Evolutionary conservation across 768 basidiomycete genomes (phyloP), one percentile per base, ranked within the genome.

Genomic region (Leucocoprinus birnbaumii): DNA sequence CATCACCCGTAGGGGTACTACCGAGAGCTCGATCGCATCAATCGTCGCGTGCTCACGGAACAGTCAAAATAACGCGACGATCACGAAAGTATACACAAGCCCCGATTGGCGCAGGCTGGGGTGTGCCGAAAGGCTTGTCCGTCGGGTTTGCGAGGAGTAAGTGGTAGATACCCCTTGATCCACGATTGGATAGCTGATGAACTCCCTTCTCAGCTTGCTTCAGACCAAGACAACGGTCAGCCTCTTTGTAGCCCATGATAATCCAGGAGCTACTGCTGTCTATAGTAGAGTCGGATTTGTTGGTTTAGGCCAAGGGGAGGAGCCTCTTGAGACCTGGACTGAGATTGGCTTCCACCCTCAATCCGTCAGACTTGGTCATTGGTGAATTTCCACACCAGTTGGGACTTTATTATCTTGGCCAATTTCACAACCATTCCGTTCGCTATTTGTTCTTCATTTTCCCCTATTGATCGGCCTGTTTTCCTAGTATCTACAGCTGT

Each of bases 31-130:
- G 24, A 75, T 84, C 19, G 84, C 87, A 0, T 88, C 77, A 18
- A 80, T 91, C 38, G 85, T 84, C 4, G 87, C 87, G 14, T 80
- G 79, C 25, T 87, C 88, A 7, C 73, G 90, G 10, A 80, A 82
- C 56, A 83, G 75, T 22, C 71, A 75, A 1, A 73, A 62, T 3
- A 76, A 86, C 22, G 80, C 83, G 2, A 80, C 85, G 0, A 82
- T 91, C 43, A 85, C 85, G 37, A 91, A 91, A 65, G 88, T 91
- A 0, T 86, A 73, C 63, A 91, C 89, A 0, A 70, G 75, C 45
- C 71, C 79, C 0, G 35, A 60, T 2, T 85, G 80, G 76, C 73
- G 85, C 42, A 65, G 76, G 0, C 69, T 64, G 1, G 79, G 84
- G 3, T 86, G 78, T 59, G 89, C 89, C 0, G 81, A 80, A 62